phyloP scores from a whole-genome alignment of 345 rosid genomes.

The Isatis tinctoria region DNA sequence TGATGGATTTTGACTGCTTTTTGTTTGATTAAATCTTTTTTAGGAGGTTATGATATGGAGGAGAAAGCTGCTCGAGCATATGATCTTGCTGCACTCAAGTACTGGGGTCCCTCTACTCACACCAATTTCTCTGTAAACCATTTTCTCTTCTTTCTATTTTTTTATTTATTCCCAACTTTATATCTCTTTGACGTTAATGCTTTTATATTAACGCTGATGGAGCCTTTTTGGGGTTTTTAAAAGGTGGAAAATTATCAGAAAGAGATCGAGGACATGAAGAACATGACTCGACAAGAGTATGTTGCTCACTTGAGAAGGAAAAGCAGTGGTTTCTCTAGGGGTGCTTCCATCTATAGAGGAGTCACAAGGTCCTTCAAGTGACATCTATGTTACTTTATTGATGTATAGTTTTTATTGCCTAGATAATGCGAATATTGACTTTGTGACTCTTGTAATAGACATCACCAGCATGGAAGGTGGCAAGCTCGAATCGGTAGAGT shows the following conservation, averaged over 20 bases:
- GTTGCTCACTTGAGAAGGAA: conserved; percentile 94
- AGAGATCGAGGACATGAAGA: conserved; percentile 82
- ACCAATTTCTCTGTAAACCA: conserved; percentile 74
- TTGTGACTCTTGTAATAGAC: conserved; percentile 35
- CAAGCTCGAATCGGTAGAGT: conserved; percentile 99
- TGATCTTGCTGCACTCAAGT: conserved; percentile 97
- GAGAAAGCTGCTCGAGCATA: conserved; percentile 98
- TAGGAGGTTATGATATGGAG: conserved; percentile 99
- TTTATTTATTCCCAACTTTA: not conserved
- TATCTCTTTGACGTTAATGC: conserved; percentile 6
- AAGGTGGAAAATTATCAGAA: conserved; percentile 76
- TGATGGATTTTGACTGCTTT: conserved; percentile 30
- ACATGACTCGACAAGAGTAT: conserved; percentile 84
- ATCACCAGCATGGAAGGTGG: conserved; percentile 99
- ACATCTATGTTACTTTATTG: not conserved
- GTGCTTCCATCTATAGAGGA: conserved; percentile 98
- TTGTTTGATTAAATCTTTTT: conserved; percentile 17
- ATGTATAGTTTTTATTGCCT: not conserved
- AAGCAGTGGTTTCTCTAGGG: conserved; percentile 99
- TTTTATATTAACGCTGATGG: not conserved
- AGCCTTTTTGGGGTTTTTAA: not conserved
- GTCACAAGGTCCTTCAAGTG: conserved; percentile 62
- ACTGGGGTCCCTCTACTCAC: conserved; percentile 96
- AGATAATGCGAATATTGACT: not conserved
- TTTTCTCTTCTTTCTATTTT: conserved; percentile 6